Evolutionary conservation across 345 rosid genomes (phyloP).

Genomic region (Alliaria petiolata): DNA sequence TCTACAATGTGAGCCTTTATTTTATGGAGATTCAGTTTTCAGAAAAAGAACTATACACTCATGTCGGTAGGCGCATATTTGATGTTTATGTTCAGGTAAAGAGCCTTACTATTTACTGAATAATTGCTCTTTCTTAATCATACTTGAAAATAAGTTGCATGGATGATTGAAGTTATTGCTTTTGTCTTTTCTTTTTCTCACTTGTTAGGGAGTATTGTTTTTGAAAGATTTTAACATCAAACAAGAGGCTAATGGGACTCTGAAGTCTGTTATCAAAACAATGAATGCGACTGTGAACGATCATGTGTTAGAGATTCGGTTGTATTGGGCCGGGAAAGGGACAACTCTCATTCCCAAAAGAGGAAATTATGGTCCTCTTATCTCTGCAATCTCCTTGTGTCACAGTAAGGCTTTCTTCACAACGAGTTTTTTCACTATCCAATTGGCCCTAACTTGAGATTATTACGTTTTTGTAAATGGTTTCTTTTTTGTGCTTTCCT

Average conservation of each 20-base stretch:
- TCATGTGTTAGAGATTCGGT: background rate
- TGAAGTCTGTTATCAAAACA: conserved; percentile 11
- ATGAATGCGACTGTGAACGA: conserved; percentile 19
- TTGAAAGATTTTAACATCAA: conserved; percentile 33
- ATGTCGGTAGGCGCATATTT: conserved; percentile 54
- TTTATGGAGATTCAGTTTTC: conserved; percentile 61
- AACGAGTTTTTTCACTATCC: too few species aligned
- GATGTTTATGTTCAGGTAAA: conserved; percentile 55
- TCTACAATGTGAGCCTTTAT: conserved; percentile 49
- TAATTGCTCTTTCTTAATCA: background rate
- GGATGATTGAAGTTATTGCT: background rate
- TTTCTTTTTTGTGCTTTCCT: too few species aligned
- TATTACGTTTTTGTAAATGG: too few species aligned
- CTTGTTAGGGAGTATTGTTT: background rate
- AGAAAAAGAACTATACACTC: conserved; percentile 25
- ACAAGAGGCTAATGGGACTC: conserved; percentile 18
- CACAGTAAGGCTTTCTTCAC: conserved; percentile 1
- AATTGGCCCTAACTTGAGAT: background rate
- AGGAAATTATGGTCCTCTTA: background rate
- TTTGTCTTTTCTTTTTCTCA: background rate
- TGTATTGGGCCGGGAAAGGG: conserved; percentile 3
- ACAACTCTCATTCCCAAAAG: background rate
- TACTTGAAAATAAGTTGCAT: background rate
- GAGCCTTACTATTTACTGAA: background rate
- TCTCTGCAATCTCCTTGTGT: background rate